Evolutionary conservation across 495 filamentous ascomycete species (phyloP).

Genomic region (Staphylotrichum tortipilum): DNA sequence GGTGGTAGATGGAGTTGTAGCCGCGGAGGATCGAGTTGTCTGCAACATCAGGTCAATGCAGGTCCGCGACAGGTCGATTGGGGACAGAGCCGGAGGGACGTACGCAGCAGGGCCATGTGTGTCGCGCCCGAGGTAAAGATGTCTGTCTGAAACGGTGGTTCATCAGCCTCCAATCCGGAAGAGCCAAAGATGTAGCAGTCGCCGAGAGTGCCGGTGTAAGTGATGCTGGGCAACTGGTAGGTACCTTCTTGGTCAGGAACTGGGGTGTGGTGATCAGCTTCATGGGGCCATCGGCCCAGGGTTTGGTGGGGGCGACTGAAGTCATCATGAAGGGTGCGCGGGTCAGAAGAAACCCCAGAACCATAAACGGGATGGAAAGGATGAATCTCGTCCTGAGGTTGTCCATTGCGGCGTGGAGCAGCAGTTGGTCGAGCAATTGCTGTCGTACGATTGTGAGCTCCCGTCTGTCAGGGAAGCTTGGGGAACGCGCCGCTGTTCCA

Average conservation of each 20-base stretch:
- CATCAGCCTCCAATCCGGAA: neutral
- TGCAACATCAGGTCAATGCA: neutral
- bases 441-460: no score
- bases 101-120: slow-evolving; percentile 46
- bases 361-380: slow-evolving; percentile 21
- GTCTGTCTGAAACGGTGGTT: slow-evolving; percentile 28
- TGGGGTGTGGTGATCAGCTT: slow-evolving; percentile 41
- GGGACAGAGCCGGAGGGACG: neutral
- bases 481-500: no score
- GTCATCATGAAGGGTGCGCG: slow-evolving; percentile 38
- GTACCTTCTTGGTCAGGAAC: slow-evolving; percentile 37
- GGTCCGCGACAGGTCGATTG: neutral
- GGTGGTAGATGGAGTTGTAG: slow-evolving; percentile 51
- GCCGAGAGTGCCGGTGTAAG: neutral
- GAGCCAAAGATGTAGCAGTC: no score
- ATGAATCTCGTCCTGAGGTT: slow-evolving; percentile 9
- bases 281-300: slow-evolving; percentile 45
- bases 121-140: slow-evolving; percentile 46
- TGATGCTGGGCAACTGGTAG: no score
- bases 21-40: slow-evolving; percentile 52
- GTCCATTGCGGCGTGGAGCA: slow-evolving; percentile 1
- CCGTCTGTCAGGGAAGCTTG: neutral
- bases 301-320: slow-evolving; percentile 25
- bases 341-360: slow-evolving; percentile 32
- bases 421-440: no score